Evolutionary conservation across 768 basidiomycete species (phyloP).

Genomic region (Cyclocybe cylindracea): DNA sequence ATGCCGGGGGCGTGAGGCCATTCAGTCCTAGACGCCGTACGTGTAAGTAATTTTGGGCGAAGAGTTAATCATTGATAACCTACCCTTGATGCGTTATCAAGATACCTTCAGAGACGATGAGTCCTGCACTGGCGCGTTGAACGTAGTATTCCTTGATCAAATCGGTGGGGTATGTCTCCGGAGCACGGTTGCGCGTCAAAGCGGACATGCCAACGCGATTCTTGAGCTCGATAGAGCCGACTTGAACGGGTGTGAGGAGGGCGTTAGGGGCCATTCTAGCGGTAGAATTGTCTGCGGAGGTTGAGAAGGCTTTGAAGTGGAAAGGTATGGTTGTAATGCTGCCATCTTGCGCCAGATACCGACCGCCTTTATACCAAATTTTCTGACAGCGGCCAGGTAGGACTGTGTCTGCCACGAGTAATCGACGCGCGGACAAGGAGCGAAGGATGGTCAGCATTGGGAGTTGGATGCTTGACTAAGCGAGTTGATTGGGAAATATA

Average conservation of each 20-base stretch:
- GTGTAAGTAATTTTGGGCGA: neutral
- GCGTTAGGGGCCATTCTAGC: neutral
- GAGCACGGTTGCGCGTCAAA: slow-evolving; percentile 41
- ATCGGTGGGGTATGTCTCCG: slow-evolving; percentile 35
- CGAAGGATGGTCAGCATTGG: too few species aligned
- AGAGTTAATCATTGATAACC: neutral
- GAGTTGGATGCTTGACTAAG: too few species aligned
- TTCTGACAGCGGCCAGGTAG: too few species aligned
- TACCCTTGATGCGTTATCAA: slow-evolving; percentile 45
- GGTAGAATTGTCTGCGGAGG: too few species aligned
- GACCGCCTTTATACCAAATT: too few species aligned
- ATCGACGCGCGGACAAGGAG: too few species aligned
- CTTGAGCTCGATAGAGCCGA: slow-evolving; percentile 34
- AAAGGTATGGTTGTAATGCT: too few species aligned
- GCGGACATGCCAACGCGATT: slow-evolving; percentile 43
- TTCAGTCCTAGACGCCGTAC: slow-evolving; percentile 33
- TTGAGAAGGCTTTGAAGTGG: too few species aligned
- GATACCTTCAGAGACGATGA: slow-evolving; percentile 41
- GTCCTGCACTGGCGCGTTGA: slow-evolving; percentile 38
- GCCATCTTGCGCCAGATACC: too few species aligned
- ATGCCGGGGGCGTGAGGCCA: slow-evolving; percentile 48
- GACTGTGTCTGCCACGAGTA: too few species aligned
- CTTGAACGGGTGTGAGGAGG: slow-evolving; percentile 32
- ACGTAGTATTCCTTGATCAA: slow-evolving; percentile 41
- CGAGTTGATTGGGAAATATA: too few species aligned